Conservation (phyloP, 2,329 filamentous ascomycete genomes). For the Graphiopsis chlorocephala region DNA sequence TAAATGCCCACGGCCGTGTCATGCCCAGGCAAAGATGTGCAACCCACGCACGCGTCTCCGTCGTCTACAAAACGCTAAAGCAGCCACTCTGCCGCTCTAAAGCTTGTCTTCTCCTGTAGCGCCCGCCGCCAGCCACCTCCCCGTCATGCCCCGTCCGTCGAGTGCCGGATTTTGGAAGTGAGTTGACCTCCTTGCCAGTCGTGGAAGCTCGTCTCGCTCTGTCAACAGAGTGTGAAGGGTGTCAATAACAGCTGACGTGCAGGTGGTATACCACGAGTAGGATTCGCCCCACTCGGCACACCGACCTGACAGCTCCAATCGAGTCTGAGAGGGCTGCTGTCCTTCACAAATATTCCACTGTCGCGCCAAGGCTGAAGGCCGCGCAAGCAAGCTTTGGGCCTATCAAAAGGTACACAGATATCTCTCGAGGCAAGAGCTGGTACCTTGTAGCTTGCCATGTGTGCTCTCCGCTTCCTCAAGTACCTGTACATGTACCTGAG, state of each 20-base stretch:
- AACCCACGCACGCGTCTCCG: not conserved
- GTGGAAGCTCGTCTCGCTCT: not conserved
- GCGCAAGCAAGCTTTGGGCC: conserved; percentile 13
- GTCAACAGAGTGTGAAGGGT: not conserved
- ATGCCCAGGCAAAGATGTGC: not conserved
- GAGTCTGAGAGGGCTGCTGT: not conserved
- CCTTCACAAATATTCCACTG: not conserved
- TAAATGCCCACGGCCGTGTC: not conserved
- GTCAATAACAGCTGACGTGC: not conserved
- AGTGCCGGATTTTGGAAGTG: not conserved
- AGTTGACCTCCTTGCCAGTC: not conserved
- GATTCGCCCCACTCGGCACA: not conserved
- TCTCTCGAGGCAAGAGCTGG: not conserved
- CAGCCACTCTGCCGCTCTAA: not conserved
- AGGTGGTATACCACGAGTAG: not conserved
- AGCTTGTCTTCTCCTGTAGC: not conserved
- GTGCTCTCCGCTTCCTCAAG: not conserved
- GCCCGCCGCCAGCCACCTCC: conserved; percentile 1
- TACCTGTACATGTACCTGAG: conserved; percentile 3
- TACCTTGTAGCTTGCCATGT: not conserved
- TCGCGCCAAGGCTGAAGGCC: conserved; percentile 11
- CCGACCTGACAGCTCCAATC: not conserved
- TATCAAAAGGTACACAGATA: conserved; percentile 1
- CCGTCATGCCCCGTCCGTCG: not conserved
- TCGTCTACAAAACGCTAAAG: not conserved